Percentiles rank a stretch among this genome's conserved stretches.
phyloP scores from a whole-genome alignment of 1,284 basidiomycete genomes.

The Tausonia pullulans region DNA sequence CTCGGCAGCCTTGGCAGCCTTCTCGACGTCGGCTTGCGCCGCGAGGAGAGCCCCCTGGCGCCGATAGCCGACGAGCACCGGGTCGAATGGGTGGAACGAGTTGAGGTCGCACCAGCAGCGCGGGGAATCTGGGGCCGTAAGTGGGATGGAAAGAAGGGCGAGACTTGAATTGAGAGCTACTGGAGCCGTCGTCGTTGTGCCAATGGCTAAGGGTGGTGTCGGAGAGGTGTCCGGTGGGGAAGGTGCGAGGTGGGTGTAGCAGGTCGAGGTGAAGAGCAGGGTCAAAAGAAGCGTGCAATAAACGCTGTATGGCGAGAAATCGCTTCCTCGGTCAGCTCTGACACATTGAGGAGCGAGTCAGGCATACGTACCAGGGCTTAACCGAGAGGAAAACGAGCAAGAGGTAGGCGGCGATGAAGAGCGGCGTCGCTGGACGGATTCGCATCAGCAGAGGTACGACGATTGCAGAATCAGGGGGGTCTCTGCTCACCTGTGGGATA shows the following conservation, averaged over 20 bases:
- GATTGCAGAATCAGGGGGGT: too few species aligned
- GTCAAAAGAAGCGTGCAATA: constrained; percentile 4
- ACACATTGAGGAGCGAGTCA: too few species aligned
- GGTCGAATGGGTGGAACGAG: background rate
- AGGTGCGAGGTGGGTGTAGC: constrained; percentile 1
- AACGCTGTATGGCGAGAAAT: background rate
- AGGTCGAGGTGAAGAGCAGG: background rate
- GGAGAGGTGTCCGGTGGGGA: background rate
- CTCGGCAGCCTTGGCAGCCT: background rate
- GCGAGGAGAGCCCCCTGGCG: background rate
- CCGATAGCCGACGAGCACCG: constrained; percentile 8
- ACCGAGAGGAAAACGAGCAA: too few species aligned
- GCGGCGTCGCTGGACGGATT: too few species aligned
- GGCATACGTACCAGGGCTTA: too few species aligned
- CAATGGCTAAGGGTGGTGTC: background rate
- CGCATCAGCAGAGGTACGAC: too few species aligned
- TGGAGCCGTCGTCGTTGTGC: too few species aligned
- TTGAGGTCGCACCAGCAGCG: constrained; percentile 7
- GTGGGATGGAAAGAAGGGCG: background rate
- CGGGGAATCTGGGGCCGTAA: background rate
- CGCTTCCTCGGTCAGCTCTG: too few species aligned
- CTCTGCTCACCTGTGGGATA: background rate
- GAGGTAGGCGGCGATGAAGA: too few species aligned
- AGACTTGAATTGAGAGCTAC: too few species aligned
- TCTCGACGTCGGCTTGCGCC: background rate